These are phyloP conservation scores for Suhomyces sp. DNA, from an alignment of 805 yeast genomes.

Conservation along the genomic window DNA sequence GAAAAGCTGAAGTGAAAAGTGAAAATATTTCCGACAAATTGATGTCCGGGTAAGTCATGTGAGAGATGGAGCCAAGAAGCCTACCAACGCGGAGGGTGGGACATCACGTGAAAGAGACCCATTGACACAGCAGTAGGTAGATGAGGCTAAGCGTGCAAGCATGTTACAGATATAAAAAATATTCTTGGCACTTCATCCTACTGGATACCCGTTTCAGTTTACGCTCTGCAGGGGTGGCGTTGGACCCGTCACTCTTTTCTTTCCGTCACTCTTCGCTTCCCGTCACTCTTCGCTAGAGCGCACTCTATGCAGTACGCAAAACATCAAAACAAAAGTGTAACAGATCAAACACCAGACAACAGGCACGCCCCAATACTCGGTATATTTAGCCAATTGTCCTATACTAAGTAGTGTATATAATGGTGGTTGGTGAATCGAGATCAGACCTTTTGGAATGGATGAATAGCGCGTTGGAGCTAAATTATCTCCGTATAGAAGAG, in stretches of 20 bases:
- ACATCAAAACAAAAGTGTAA: not conserved
- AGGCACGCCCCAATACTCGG: not conserved
- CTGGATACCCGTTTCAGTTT: too few relatives aligned
- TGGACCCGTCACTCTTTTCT: not conserved
- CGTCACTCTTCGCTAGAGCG: not conserved
- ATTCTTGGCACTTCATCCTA: too few relatives aligned
- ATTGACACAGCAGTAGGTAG: too few relatives aligned
- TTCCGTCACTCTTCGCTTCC: not conserved
- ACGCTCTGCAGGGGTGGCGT: too few relatives aligned
- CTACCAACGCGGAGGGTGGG: not conserved
- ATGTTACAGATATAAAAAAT: too few relatives aligned
- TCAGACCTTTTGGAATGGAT: slow-evolving; percentile 84
- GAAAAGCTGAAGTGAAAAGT: slow-evolving; percentile 3
- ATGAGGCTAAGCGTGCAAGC: too few relatives aligned
- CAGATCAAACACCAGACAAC: not conserved
- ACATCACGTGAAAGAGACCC: not conserved
- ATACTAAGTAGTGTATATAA: not conserved
- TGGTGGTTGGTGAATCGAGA: slow-evolving; percentile 65
- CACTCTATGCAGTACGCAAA: not conserved
- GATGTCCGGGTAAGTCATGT: slow-evolving; percentile 3
- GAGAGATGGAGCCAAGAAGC: not conserved
- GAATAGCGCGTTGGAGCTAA: slow-evolving; percentile 62
- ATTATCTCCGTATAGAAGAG: slow-evolving; percentile 79
- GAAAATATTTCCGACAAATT: not conserved
- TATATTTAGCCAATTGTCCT: not conserved